Base-by-base conservation (phyloP, 495 filamentous ascomycete genomes). In the Amorphotheca resinae region DNA sequence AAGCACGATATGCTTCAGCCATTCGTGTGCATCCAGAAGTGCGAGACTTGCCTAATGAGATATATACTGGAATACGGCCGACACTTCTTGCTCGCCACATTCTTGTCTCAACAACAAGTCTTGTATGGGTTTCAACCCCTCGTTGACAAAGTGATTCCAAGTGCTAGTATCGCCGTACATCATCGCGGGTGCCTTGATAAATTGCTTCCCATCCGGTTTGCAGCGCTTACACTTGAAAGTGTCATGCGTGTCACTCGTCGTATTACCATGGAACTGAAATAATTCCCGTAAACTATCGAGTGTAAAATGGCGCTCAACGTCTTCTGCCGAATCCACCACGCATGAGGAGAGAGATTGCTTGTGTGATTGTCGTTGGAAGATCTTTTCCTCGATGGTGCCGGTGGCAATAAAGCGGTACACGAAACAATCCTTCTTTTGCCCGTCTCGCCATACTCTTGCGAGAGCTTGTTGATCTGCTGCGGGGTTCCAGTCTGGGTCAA, bases 401-500 rank as follows among this genome's bases (percentile, higher is more conserved):
- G 93, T 95, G 0, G 87, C 82, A 50, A 99, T 96, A 66, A 99
- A 96, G 22, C 93, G 84, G 65, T 99, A 99, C 18, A 99, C 91
- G 53, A 99, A 96, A 51, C 93, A 96, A 57, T 96, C 88, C 55
- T 99, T 99, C 71, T 94, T 95, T 57, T 99, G 93, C 0, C 93
- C 93, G 51, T 96, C 93, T 63, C 93, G 84, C 91, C 91, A 96
- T 8, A 96, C 93, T 61, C 93, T 82, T 5, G 93, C 93, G 15
- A 96, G 69, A 1, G 93, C 93, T 64, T 99, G 93, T 61, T 96
- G 93, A 61, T 99, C 93, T 0, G 91, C 89, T 2, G 93, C 93
- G 0, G 93, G 93, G 57, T 99, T 99, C 93, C 93, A 99, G 65
- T 99, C 93, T 0, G 91, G 91, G 55, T 99, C 93, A 61, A 99